phyloP scores from a whole-genome alignment of 2,329 filamentous ascomycete species.

The Polychaeton citri region DNA sequence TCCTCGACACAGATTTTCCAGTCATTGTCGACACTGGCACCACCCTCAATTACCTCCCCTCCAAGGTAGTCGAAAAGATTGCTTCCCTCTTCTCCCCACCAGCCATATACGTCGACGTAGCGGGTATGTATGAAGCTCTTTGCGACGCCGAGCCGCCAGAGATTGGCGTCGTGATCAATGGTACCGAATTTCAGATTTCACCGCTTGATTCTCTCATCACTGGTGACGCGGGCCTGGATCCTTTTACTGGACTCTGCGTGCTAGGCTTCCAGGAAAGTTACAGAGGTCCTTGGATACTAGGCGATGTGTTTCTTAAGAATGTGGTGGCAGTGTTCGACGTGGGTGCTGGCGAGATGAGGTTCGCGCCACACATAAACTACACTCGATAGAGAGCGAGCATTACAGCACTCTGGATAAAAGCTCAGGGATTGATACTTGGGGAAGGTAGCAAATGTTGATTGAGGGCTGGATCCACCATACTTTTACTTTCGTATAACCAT shows the following conservation, averaged over 20 bases:
- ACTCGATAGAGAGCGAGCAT: too few relatives aligned
- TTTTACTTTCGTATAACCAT: too few relatives aligned
- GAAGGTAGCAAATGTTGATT: too few relatives aligned
- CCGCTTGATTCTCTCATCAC: constrained; percentile 20
- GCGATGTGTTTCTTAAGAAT: constrained; percentile 32
- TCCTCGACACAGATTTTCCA: constrained; percentile 16
- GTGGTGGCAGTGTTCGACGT: constrained; percentile 36
- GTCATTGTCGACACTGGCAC: constrained; percentile 29
- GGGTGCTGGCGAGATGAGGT: constrained; percentile 28
- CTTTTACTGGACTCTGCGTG: constrained; percentile 10
- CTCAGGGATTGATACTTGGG: too few relatives aligned
- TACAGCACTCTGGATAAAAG: too few relatives aligned
- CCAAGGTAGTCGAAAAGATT: constrained; percentile 19
- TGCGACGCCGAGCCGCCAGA: constrained; percentile 26
- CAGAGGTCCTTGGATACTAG: constrained; percentile 22
- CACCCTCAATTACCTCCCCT: constrained; percentile 25
- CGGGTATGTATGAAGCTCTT: constrained; percentile 22
- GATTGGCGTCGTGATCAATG: constrained; percentile 24
- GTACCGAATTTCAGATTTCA: constrained; percentile 21
- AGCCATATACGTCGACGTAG: constrained; percentile 16
- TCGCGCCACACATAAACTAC: constrained; percentile 18
- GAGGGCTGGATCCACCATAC: too few relatives aligned
- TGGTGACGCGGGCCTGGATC: constrained; percentile 5
- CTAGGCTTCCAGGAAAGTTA: constrained; percentile 13
- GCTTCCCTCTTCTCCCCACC: constrained; percentile 29